phyloP scores from a whole-genome alignment of 2,329 filamentous ascomycete genomes.

The Colletotrichum sidae region DNA sequence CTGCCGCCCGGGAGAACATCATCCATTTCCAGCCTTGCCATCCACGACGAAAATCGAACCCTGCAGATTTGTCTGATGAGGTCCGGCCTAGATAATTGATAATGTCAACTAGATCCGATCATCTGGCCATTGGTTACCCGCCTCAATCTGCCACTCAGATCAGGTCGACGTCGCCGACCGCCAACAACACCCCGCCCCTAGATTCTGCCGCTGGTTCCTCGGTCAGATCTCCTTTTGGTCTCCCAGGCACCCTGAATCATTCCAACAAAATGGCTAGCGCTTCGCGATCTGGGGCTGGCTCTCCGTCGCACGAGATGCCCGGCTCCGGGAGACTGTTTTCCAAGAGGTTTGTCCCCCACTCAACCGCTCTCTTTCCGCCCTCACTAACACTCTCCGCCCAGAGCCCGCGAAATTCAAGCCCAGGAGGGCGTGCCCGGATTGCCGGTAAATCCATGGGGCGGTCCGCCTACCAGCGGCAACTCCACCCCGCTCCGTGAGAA shows the following conservation, averaged over 20 bases:
- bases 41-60: constrained; percentile 23
- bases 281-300: constrained; percentile 87
- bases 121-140: constrained; percentile 86
- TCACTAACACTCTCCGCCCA: constrained; percentile 51
- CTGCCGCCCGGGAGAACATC: constrained; percentile 22
- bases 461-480: constrained; percentile 94
- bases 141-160: constrained; percentile 75
- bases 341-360: constrained; percentile 76
- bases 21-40: constrained; percentile 19
- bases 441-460: constrained; percentile 85
- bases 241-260: constrained; percentile 71
- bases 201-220: constrained; percentile 74
- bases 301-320: constrained; percentile 90
- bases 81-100: constrained; percentile 78
- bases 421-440: constrained; percentile 86
- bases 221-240: constrained; percentile 79
- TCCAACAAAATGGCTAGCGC: constrained; percentile 69
- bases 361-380: neutral
- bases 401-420: constrained; percentile 95
- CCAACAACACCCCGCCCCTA: constrained; percentile 83
- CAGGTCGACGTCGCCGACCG: constrained; percentile 82
- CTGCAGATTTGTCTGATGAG: constrained; percentile 52
- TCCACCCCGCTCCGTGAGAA: constrained; percentile 96
- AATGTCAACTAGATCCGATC: constrained; percentile 93
- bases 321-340: constrained; percentile 83